These are phyloP conservation scores for Petunia axillaris DNA, from an alignment of 257 asterid genomes.

Conservation along the genomic window DNA sequence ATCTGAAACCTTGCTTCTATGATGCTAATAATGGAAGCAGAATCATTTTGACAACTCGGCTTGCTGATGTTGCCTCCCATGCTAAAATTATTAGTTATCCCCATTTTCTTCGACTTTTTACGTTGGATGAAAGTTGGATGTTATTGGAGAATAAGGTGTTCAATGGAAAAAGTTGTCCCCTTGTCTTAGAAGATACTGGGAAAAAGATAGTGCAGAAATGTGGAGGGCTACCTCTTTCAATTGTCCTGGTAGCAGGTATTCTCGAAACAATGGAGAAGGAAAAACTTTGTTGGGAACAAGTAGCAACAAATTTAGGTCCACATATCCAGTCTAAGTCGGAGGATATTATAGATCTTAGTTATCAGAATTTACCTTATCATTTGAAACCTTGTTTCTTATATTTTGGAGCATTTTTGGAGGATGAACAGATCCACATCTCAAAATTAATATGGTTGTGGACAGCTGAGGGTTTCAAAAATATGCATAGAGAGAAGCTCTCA, in stretches of 20 bases:
- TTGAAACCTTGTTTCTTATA: conserved; percentile 34
- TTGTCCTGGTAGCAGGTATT: conserved; percentile 45
- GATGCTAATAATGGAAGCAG: conserved; percentile 34
- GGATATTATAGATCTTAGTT: conserved; percentile 38
- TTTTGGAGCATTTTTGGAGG: conserved; percentile 30
- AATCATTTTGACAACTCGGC: conserved; percentile 41
- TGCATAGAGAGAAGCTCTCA: background rate
- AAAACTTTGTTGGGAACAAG: conserved; percentile 33
- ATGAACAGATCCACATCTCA: background rate
- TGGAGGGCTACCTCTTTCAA: conserved; percentile 43
- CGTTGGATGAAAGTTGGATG: conserved; percentile 39
- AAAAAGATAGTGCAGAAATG: conserved; percentile 35
- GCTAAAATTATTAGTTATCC: conserved; percentile 21
- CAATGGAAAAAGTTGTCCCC: conserved; percentile 30
- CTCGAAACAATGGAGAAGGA: conserved; percentile 28
- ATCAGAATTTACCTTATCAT: conserved; percentile 31
- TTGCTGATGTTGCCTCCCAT: conserved; percentile 13
- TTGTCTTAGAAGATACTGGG: conserved; percentile 24
- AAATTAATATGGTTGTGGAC: conserved; percentile 28
- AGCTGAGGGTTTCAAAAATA: conserved; percentile 21
- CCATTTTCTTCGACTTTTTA: conserved; percentile 21
- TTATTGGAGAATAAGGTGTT: conserved; percentile 40
- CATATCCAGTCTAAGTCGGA: conserved; percentile 5
- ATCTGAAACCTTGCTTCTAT: background rate
- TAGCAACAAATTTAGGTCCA: conserved; percentile 30